phyloP scores from a whole-genome alignment of 306 rosid genomes.

The Prunus padus region DNA sequence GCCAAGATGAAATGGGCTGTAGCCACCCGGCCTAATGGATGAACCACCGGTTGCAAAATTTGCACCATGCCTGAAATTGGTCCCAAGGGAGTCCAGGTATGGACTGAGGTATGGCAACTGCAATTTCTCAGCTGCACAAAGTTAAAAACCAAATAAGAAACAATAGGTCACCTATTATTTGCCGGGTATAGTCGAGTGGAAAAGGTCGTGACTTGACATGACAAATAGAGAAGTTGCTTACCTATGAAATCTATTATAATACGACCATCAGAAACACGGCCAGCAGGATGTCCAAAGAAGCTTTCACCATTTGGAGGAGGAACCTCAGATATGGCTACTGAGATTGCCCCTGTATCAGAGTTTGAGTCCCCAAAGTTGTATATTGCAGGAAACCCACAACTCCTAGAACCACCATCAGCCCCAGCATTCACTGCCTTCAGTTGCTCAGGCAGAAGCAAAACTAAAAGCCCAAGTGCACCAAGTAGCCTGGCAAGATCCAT shows the following conservation, averaged over 20 bases:
- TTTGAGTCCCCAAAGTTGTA: constrained; percentile 97
- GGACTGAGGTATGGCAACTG: constrained; percentile 73
- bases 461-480: constrained; percentile 17
- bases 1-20: constrained; percentile 73
- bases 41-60: constrained; percentile 84
- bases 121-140: constrained; percentile 74
- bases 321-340: constrained; percentile 49
- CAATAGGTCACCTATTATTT: too few relatives aligned
- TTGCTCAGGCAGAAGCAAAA: constrained; percentile 15
- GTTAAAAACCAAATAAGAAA: not conserved
- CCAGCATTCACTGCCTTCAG: constrained; percentile 2
- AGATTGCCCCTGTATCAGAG: constrained; percentile 78
- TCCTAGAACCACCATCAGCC: constrained; percentile 20
- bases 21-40: constrained; percentile 65
- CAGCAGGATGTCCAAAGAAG: constrained; percentile 71
- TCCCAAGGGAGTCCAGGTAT: constrained; percentile 76
- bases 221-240: constrained; percentile 3
- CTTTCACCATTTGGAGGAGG: constrained; percentile 72
- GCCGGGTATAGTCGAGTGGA: too few relatives aligned
- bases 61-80: constrained; percentile 75
- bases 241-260: constrained; percentile 73
- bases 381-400: constrained; percentile 64
- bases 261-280: constrained; percentile 81
- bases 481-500: constrained; percentile 19
- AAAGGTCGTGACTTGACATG: not conserved